Evolutionary conservation across 2,329 filamentous ascomycete genomes (phyloP), one percentile per base, ranked within the genome.

Genomic region (Fusarium brachygibbosum): DNA sequence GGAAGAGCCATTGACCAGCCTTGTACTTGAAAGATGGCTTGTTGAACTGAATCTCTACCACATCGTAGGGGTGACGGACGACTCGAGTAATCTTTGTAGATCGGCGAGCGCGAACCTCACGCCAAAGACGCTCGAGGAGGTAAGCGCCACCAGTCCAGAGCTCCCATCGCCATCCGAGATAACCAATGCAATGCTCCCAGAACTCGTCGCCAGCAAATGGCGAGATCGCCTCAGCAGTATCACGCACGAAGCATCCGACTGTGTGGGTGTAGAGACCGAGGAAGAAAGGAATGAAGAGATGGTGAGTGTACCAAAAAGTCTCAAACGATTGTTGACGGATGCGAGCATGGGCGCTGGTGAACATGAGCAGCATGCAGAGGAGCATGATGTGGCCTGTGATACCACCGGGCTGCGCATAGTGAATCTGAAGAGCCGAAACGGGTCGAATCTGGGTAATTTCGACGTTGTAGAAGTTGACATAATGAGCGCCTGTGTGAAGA

Each of bases 301-400:
- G 96, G 81, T 99, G 96, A 1, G 94, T 97, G 82, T 99, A 99
- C 96, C 96, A 99, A 79, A 99, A 99, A 0, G 95, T 97, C 82
- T 99, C 96, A 77, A 94, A 99, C 0, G 93, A 97, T 78, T 99
- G 96, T 78, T 98, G 95, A 56, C 96, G 92, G 70, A 99, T 98
- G 71, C 93, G 92, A 74, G 91, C 87, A 77, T 99, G 96, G 4
- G 96, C 92, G 1, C 94, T 98, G 2, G 96, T 99, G 82, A 97
- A 99, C 86, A 99, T 99, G 68, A 99, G 83, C 68, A 99, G 83
- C 96, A 99, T 99, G 86, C 94, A 98, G n/a, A 99, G 85, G 28
- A 98, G 87, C 96, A 99, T 99, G 67, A 98, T 87, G 80, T 99
- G 96, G 9, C 96, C 96, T 3, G 96, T 99, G 67, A 98, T 92